These are phyloP conservation scores for Leccinum obscurum DNA, from an alignment of 768 basidiomycete genomes.

Conservation along the genomic window DNA sequence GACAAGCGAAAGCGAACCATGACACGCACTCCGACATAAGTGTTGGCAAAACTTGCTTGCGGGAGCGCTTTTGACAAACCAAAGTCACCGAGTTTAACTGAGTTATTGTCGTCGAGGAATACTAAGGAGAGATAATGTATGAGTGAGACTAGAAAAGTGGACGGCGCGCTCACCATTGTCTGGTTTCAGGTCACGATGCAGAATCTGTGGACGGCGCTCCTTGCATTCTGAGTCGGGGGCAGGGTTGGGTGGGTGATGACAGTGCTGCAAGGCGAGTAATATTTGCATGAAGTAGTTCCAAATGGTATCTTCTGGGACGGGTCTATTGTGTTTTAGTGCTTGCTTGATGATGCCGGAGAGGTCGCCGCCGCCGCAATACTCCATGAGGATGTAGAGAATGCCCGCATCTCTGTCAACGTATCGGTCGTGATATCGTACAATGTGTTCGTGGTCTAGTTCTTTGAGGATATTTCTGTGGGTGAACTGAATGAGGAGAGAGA, in stretches of 20 bases:
- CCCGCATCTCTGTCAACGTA: conserved; percentile 88
- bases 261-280: conserved; percentile 84
- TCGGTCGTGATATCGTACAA: conserved; percentile 93
- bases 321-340: conserved; percentile 62
- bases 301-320: conserved; percentile 87
- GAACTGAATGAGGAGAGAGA: background rate
- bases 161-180: conserved; percentile 74
- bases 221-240: conserved; percentile 41
- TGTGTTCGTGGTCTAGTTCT: conserved; percentile 92
- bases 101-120: conserved; percentile 81
- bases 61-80: conserved; percentile 92
- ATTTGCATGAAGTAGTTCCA: conserved; percentile 98
- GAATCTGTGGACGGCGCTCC: conserved; percentile 67
- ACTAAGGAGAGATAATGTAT: conserved; percentile 45
- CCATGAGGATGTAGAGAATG: conserved; percentile 97
- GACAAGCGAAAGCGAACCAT: background rate
- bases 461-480: conserved; percentile 86
- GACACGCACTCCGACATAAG: conserved; percentile 88
- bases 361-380: conserved; percentile 98
- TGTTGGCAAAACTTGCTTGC: conserved; percentile 87
- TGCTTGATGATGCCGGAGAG: conserved; percentile 85
- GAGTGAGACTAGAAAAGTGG: background rate
- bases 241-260: conserved; percentile 73
- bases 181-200: conserved; percentile 96
- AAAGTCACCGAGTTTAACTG: conserved; percentile 97